Conservation (phyloP, 371 early-diverging fungal genomes). For the Circinella umbellata region DNA sequence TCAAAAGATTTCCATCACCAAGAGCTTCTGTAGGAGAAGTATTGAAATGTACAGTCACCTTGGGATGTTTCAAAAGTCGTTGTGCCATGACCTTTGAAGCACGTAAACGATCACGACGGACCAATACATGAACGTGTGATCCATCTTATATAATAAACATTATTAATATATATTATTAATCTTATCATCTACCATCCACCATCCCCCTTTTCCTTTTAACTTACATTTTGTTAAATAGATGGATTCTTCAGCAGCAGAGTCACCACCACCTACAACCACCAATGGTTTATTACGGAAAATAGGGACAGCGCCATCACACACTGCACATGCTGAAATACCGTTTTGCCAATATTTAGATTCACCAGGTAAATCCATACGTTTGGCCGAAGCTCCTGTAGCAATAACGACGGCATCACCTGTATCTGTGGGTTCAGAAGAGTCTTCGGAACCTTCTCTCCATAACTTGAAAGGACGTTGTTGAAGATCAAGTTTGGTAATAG, state of each 20-base stretch:
- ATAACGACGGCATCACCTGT: constrained; percentile 91
- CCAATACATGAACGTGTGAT: constrained; percentile 91
- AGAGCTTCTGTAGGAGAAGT: constrained; percentile 82
- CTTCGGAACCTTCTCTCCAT: constrained; percentile 86
- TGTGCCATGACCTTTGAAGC: constrained; percentile 97
- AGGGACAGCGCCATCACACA: constrained; percentile 98
- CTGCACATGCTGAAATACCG: constrained; percentile 99
- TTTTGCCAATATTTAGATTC: constrained; percentile 59
- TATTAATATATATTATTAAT: neutral
- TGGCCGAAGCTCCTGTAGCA: constrained; percentile 99
- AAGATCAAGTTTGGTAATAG: constrained; percentile 86
- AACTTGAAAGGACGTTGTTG: constrained; percentile 87
- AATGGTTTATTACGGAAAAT: constrained; percentile 95
- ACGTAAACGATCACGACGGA: constrained; percentile 95
- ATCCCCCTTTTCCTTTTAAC: constrained; percentile 7
- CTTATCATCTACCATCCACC: constrained; percentile 20
- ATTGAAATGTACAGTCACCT: constrained; percentile 94
- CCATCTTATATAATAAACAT: constrained; percentile 58
- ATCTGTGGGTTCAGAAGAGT: constrained; percentile 67
- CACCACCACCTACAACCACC: constrained; percentile 98
- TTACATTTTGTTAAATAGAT: constrained; percentile 90
- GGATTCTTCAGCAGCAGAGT: constrained; percentile 99
- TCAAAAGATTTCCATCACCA: constrained; percentile 84
- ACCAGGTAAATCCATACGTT: constrained; percentile 80
- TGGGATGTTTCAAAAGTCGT: constrained; percentile 82